Evolutionary conservation across 2,329 filamentous ascomycete genomes (phyloP), one percentile per base, ranked within the genome.

Genomic region (Teratosphaeria nubilosa): DNA sequence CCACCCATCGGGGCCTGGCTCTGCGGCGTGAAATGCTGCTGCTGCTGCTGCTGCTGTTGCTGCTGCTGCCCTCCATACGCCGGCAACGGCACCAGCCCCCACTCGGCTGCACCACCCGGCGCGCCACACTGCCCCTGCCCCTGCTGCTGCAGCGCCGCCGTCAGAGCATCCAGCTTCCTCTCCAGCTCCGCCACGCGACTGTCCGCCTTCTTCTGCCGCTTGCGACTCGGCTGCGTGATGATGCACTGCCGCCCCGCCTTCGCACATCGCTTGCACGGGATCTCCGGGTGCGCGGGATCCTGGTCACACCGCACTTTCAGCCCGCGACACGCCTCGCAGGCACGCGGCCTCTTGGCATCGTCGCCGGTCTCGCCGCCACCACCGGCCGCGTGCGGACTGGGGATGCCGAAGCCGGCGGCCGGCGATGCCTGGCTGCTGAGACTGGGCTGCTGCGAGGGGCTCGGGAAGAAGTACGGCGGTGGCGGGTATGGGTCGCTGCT

Each of bases 121-220:
- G 4, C n/a, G 22, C 41, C 41, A 7, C 11, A 2, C 6, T 34
- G 32, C 2, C n/a, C 20, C 51, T 53, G 51, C 50, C 70, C 64
- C 62, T 76, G 74, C 31, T 87, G 84, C 52, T 90, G 86, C 63
- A 96, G 71, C 37, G 85, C 90, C 6, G 90, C 88, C 7, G 89
- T 95, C 70, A 96, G 72, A 9, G 87, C 88, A 76, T 96, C 90
- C 63, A 96, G 92, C 77, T 95, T 95, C 78, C 87, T 90, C 77
- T 96, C 91, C 55, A 96, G 79, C 76, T 96, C 91, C 9, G 90
- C 87, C 13, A 96, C 91, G 55, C 90, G 82, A 64, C 85, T 92
- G 71, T 95, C 91, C 56, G 89, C 91, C 78, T 95, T 95, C 78
- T 92, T 95, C 76, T 92, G 89, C 51, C 91, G 81, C 75, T 95